Conservation (phyloP, 2,329 filamentous ascomycete genomes). For the Colletotrichum camelliae region DNA sequence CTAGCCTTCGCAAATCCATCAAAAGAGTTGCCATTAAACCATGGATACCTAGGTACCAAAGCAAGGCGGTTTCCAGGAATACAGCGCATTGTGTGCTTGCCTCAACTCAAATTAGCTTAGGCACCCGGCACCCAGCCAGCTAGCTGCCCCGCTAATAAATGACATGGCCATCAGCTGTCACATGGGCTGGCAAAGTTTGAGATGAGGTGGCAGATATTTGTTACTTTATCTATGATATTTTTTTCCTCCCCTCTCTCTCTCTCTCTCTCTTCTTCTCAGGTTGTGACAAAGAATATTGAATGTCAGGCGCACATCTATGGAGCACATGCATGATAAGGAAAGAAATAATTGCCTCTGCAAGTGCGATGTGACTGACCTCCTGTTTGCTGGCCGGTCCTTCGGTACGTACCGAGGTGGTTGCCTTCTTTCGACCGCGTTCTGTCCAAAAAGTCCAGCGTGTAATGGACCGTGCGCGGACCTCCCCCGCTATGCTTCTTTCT, state of each 20-base stretch:
- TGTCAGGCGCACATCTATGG: background rate
- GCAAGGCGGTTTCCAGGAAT: background rate
- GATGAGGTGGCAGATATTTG: background rate
- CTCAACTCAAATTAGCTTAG: background rate
- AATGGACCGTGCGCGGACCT: constrained; percentile 9
- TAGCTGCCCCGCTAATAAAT: background rate
- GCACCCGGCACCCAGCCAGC: background rate
- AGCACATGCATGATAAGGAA: background rate
- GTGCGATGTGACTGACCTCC: background rate
- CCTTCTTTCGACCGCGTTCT: background rate
- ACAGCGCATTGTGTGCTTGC: background rate
- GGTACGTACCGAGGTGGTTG: background rate
- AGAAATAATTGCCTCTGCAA: background rate
- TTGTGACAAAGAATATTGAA: background rate
- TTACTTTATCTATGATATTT: background rate
- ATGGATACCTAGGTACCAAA: background rate
- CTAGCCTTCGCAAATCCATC: background rate
- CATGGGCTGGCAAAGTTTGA: background rate
- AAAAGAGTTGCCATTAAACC: background rate
- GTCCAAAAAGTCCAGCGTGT: background rate
- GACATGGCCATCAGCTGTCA: background rate
- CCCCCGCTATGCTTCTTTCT: constrained; percentile 9
- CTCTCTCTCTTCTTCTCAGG: background rate
- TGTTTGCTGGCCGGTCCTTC: background rate
- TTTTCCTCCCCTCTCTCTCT: background rate